Evolutionary conservation across 495 filamentous ascomycete genomes (phyloP), one percentile per base, ranked within the genome.

Genomic region (Rostrohypoxylon terebratum): DNA sequence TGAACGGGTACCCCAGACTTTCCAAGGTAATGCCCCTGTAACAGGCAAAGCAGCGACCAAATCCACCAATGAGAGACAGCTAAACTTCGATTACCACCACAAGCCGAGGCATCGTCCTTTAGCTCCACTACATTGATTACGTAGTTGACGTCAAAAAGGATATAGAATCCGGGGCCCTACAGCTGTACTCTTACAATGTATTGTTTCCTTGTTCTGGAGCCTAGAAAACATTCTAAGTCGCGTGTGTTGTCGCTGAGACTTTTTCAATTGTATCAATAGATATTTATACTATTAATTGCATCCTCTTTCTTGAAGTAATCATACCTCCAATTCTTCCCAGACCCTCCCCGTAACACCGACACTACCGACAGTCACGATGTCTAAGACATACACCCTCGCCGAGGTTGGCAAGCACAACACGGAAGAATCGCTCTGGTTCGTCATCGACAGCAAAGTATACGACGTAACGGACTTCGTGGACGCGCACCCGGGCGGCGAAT

Each of bases 381-480:
- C 80, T 66, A 78, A 84, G 77, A 84, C 85, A 25, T 85, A 93
- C 77, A 92, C 91, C 51, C 93, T 92, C 79, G 88, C 85, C 23
- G 88, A 91, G 69, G 92, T 97, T 75, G 90, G 91, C 54, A 87
- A 90, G 81, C 92, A 98, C 84, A 94, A 92, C 83, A 91, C 88
- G 69, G 90, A 91, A 66, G 92, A 97, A 76, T 91, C 90, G 66
- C 63, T 78, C 63, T 93, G 91, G 89, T 90, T 94, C 74, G 90
- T 98, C 75, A 89, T 98, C 73, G 94, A 98, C 83, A 89, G 91
- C 65, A 92, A 92, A 72, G 93, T 95, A 72, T 98, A 97, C 84
- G 94, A 98, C 81, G 91, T 96, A 48, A 92, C 92, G 47, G 94
- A 96, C 62, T 97, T 98, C 81, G 83, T 95, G 62, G 93, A 94